Evolutionary conservation across 2,329 filamentous ascomycete genomes (phyloP).

Genomic region (Colletotrichum liriopes): DNA sequence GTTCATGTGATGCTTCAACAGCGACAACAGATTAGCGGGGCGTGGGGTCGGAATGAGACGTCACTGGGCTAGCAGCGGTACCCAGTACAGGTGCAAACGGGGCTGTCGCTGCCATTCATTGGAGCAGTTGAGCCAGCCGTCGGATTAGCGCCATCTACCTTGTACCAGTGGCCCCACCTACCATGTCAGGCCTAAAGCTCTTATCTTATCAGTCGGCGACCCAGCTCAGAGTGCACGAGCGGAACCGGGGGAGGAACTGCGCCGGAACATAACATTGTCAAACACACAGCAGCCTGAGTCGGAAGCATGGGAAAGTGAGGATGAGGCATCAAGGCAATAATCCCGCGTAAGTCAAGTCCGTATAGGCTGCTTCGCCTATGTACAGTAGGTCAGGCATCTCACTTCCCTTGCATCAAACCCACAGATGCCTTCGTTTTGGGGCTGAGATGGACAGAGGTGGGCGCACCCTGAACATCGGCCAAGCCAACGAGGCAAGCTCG

Average conservation of each 20-base stretch:
- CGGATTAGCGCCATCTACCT: neutral
- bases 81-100: neutral
- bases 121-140: neutral
- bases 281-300: neutral
- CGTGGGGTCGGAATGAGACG: conserved; percentile 36
- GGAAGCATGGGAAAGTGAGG: neutral
- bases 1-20: conserved; percentile 43
- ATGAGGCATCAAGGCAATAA: neutral
- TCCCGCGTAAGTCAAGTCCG: neutral
- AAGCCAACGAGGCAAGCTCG: conserved; percentile 8
- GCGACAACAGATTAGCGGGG: conserved; percentile 40
- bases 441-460: neutral
- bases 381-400: neutral
- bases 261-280: neutral
- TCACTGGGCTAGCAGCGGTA: conserved; percentile 34
- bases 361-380: neutral
- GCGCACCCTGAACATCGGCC: neutral
- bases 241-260: neutral
- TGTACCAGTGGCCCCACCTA: neutral
- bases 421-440: conserved; percentile 13
- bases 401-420: conserved; percentile 4
- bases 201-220: conserved; percentile 37
- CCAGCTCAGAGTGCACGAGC: neutral
- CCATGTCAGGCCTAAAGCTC: conserved; percentile 23
- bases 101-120: neutral